A percentile compares a stretch with the other conserved stretches of the same genome.
These are phyloP conservation scores for Mycena latifolia DNA, from an alignment of 768 basidiomycete genomes.

Conservation along the genomic window DNA sequence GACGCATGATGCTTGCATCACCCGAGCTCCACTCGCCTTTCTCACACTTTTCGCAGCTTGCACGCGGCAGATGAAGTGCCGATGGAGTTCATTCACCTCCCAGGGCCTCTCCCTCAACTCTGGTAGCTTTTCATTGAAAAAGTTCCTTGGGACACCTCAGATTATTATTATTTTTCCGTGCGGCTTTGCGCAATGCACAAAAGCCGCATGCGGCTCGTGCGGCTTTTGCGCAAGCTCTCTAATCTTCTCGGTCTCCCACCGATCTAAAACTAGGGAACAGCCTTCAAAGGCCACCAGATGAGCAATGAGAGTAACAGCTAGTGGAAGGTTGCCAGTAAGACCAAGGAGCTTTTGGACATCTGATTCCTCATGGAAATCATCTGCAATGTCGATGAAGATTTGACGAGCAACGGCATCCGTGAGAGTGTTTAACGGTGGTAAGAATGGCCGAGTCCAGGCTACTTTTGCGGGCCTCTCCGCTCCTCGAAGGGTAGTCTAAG, in stretches of 20 bases:
- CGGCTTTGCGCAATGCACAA: no score
- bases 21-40: no score
- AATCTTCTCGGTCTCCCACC: conserved; percentile 18
- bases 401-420: conserved; percentile 9
- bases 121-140: no score
- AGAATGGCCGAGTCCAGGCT: conserved; percentile 18
- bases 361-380: not conserved
- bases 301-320: conserved; percentile 14
- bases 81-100: no score
- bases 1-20: no score
- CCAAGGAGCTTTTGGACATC: not conserved
- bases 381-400: not conserved
- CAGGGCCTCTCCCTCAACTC: no score
- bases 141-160: no score
- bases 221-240: no score
- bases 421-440: conserved; percentile 5
- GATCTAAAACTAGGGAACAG: not conserved
- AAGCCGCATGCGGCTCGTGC: no score
- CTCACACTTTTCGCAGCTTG: no score
- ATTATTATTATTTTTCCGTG: no score
- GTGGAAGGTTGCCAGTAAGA: conserved; percentile 15
- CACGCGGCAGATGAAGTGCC: no score
- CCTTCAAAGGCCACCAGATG: conserved; percentile 15
- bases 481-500: conserved; percentile 20
- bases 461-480: conserved; percentile 14